phyloP scores from a whole-genome alignment of 129 eudicot species.

The Tagetes patula region DNA sequence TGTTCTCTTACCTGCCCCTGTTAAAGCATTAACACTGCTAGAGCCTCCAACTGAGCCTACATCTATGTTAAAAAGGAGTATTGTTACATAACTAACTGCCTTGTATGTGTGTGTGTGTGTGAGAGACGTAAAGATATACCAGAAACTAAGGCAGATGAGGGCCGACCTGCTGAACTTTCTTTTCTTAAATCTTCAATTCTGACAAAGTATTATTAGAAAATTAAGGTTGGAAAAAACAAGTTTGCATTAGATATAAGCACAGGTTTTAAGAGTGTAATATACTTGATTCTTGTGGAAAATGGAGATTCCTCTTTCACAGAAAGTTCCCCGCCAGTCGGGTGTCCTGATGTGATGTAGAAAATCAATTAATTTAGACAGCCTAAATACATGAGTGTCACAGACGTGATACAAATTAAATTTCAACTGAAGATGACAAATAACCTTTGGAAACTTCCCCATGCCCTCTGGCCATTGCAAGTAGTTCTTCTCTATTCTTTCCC shows the following conservation, averaged over 20 bases:
- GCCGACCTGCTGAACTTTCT: conserved; percentile 51
- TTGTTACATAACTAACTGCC: neutral
- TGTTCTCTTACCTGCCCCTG: conserved; percentile 54
- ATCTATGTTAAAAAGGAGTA: conserved; percentile 35
- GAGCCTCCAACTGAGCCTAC: conserved; percentile 46
- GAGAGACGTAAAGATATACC: conserved; percentile 33
- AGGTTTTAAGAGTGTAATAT: conserved; percentile 8
- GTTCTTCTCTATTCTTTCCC: conserved; percentile 98
- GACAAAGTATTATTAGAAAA: conserved; percentile 29
- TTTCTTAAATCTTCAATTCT: conserved; percentile 78
- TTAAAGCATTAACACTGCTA: conserved; percentile 38
- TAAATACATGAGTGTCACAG: neutral
- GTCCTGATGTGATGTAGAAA: conserved; percentile 42
- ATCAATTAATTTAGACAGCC: conserved; percentile 10
- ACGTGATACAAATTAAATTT: neutral
- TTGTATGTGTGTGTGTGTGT: conserved; percentile 17
- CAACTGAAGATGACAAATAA: conserved; percentile 23
- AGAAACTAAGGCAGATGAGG: conserved; percentile 55
- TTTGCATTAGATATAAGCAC: conserved; percentile 18
- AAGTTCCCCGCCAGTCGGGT: conserved; percentile 48
- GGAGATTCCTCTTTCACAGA: conserved; percentile 67
- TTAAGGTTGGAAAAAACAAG: conserved; percentile 3
- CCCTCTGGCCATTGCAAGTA: conserved; percentile 92
- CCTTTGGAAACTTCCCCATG: conserved; percentile 69
- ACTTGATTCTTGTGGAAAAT: conserved; percentile 68